Evolutionary conservation across 2,329 filamentous ascomycete species (phyloP), one percentile per base, ranked within the genome.

Genomic region (Teratosphaeria gauchensis): DNA sequence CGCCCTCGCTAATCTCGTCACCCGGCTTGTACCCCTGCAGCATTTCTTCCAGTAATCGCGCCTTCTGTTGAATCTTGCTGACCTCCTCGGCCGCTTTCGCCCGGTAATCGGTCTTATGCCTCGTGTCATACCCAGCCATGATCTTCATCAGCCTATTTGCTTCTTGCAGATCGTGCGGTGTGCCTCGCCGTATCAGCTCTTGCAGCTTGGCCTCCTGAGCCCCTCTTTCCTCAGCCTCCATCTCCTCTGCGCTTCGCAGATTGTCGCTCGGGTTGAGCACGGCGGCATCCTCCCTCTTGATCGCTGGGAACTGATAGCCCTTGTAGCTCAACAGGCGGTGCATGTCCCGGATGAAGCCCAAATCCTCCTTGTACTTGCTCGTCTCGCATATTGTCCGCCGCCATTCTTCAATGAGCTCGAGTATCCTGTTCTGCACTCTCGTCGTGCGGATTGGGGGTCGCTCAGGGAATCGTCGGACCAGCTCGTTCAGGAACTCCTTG

Each of bases 371-470:
- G 80, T 99, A 96, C 66, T 92, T 84, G 72, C 91, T 96, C 48
- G 92, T 99, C 74, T 96, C 90, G 80, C 94, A 99, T 80, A 99
- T 97, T 56, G 94, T 99, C 68, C 90, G 85, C 73, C 92, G 84
- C 94, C 94, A 99, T 82, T 99, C 94, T 77, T 97, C 94, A 71
- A 99, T 95, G 65, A 91, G 85, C 76, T 96, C 94, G 66, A 99
- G 82, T 61, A 99, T 96, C 77, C 90, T 90, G 72, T 84, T 82
- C 79, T 97, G 94, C 38, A 96, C 92, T 62, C 92, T 84, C 51
- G 89, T 90, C 51, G 90, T 80, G 61, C 94, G 88, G 61, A 94
- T 82, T 1, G 92, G 91, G 53, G 94, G 94, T 28, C 92, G 84
- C 76, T 99, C 94, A 54, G 94, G 94, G 70, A 99, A 99, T 65